Percentiles rank a stretch among this genome's conserved stretches.
These are phyloP conservation scores for Petunia hybrid DNA, from an alignment of 305 asterid species.

Conservation along the genomic window DNA sequence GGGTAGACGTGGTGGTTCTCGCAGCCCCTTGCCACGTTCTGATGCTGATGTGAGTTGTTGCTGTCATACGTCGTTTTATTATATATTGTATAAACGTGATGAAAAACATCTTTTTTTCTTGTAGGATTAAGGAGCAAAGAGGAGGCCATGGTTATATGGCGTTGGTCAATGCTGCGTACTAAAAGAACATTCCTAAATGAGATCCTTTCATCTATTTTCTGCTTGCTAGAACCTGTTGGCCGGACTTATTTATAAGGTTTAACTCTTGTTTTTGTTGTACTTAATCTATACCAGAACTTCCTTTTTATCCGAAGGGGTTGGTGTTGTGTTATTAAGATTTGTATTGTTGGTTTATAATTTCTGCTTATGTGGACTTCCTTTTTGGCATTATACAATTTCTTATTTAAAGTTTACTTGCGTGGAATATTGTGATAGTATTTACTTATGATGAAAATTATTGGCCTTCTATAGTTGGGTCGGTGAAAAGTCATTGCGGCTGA, in stretches of 20 bases:
- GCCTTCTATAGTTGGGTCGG: slow-evolving; percentile 75
- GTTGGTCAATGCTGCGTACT: slow-evolving; percentile 35
- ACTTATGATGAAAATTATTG: slow-evolving; percentile 55
- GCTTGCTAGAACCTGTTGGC: slow-evolving; percentile 53
- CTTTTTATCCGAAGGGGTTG: slow-evolving; percentile 30
- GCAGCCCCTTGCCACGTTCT: slow-evolving; percentile 74
- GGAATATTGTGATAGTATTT: slow-evolving; percentile 38
- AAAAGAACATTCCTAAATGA: slow-evolving; percentile 43
- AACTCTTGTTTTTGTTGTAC: slow-evolving; percentile 53
- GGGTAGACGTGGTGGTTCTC: slow-evolving; percentile 62
- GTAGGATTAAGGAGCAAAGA: slow-evolving; percentile 55
- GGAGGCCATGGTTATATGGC: slow-evolving; percentile 27
- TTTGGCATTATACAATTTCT: neutral
- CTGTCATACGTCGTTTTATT: neutral
- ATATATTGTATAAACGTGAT: neutral
- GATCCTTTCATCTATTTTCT: slow-evolving; percentile 53
- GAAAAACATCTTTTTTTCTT: slow-evolving; percentile 26
- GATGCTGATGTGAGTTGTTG: slow-evolving; percentile 75
- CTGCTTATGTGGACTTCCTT: neutral
- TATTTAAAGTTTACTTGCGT: slow-evolving; percentile 29
- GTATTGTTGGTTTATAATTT: slow-evolving; percentile 22
- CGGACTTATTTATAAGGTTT: slow-evolving; percentile 56
- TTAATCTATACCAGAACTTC: slow-evolving; percentile 40
- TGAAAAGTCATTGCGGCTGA: slow-evolving; percentile 75
- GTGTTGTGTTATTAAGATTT: slow-evolving; percentile 38